Base-by-base conservation (phyloP, 208 protist species). In the Crithidia thermophila region DNA sequence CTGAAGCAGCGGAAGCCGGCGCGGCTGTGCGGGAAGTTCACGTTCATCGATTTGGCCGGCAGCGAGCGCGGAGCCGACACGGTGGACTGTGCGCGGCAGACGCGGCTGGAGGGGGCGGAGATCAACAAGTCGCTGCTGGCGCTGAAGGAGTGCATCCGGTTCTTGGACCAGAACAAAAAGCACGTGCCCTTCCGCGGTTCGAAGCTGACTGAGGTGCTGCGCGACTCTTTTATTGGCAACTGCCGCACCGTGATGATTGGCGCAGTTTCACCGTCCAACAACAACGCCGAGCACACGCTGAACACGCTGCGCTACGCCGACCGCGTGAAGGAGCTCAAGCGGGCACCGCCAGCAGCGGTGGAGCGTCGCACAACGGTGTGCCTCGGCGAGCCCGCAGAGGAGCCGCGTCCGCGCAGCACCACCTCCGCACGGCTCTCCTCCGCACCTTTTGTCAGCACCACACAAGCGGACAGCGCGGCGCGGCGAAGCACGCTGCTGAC, bases 191-290 rank as follows among this genome's bases (percentile, higher is more conserved):
- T 96, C 62, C 83, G 95, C 18, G 95, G 96, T 52, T 97, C 90
- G 45, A 96, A 97, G 68, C 84, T 98, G 27, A 98, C 97, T 4
- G 79, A 94, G 78, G 82, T 98, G 50, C 75, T 98, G 52, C 77
- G 79, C 16, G 89, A 95, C 59, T 92, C 81, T 5, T 84, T 96
- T 25, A 81, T 92, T 11, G 95, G 95, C 10, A 97, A 97, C 82
- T 91, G 91, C 64, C 88, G 89, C 25, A 98, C 97, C 10, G 84
- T 98, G 34, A 94, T 98, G 91, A 97, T 98, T 64, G 95, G 88
- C 23, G 87, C 91, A 33, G 85, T 98, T 16, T 87, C 92, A 4
- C 96, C 96, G 1, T 65, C 81, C 1, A 79, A 82, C 67, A 82
- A 72, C 72, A 90, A 87, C 55, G 88, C 80, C 43, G 85, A 95